Conservation (phyloP, 2,329 filamentous ascomycete species). For the Penicillium sp. region DNA sequence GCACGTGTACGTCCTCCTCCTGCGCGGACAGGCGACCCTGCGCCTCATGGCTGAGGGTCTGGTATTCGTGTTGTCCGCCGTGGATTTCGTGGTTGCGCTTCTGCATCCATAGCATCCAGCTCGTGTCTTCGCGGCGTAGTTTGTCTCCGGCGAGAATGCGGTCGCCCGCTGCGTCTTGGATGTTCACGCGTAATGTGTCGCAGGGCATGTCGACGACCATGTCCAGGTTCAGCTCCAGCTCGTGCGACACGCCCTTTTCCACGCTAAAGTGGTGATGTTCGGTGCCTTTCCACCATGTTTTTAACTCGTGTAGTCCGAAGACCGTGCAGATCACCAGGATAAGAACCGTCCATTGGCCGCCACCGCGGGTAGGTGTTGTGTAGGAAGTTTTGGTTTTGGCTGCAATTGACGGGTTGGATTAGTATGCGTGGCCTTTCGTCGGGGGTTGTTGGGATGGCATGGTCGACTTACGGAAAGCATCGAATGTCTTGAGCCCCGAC, state of each 20-base stretch:
- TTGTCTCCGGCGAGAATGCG: constrained; percentile 74
- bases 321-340: constrained; percentile 68
- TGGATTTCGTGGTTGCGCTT: constrained; percentile 55
- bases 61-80: constrained; percentile 53
- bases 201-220: constrained; percentile 88
- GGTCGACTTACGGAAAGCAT: constrained; percentile 77
- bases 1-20: constrained; percentile 74
- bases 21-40: constrained; percentile 42
- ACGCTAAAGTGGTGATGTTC: constrained; percentile 89
- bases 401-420: constrained; percentile 35
- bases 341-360: constrained; percentile 87
- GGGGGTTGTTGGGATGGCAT: too few relatives aligned
- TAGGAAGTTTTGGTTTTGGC: constrained; percentile 96
- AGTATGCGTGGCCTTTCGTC: background rate
- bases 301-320: constrained; percentile 71
- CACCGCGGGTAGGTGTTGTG: constrained; percentile 72
- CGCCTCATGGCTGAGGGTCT: constrained; percentile 58
- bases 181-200: constrained; percentile 84
- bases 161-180: constrained; percentile 91
- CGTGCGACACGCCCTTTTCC: constrained; percentile 81
- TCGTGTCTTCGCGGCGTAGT: constrained; percentile 69
- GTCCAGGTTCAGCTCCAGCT: constrained; percentile 91
- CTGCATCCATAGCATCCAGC: constrained; percentile 76
- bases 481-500: constrained; percentile 70
- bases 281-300: constrained; percentile 74